Conservation (phyloP, 805 yeast species). For the Monosporozyma siamensis region DNA sequence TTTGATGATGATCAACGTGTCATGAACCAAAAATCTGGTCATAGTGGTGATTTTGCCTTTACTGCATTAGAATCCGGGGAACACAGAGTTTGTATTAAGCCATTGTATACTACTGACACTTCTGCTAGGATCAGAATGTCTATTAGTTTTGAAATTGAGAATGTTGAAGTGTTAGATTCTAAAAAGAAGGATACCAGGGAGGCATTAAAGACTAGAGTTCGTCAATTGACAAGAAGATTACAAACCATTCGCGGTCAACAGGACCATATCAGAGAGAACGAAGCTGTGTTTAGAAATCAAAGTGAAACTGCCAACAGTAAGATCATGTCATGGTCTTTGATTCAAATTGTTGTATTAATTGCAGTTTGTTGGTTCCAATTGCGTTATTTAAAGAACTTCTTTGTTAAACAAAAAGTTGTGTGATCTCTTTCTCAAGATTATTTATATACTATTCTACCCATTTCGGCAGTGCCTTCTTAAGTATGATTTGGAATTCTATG, state of each 20-base stretch:
- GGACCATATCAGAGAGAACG: constrained; percentile 52
- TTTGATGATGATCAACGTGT: constrained; percentile 80
- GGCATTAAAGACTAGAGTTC: constrained; percentile 46
- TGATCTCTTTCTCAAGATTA: constrained; percentile 18
- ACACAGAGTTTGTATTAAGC: constrained; percentile 71
- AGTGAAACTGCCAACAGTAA: constrained; percentile 67
- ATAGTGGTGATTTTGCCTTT: constrained; percentile 65
- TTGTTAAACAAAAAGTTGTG: constrained; percentile 78
- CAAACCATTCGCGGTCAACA: constrained; percentile 58
- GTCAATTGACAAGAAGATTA: constrained; percentile 48
- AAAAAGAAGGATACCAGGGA: constrained; percentile 46
- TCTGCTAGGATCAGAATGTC: constrained; percentile 54
- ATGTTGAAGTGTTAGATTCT: constrained; percentile 54
- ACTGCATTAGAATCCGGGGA: constrained; percentile 79
- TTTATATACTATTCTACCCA: no score
- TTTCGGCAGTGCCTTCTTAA: no score
- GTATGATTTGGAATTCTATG: no score
- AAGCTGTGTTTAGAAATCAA: constrained; percentile 65
- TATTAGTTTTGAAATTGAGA: constrained; percentile 65
- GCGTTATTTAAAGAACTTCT: constrained; percentile 68
- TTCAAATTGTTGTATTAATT: constrained; percentile 60
- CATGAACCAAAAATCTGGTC: constrained; percentile 50
- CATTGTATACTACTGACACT: constrained; percentile 33
- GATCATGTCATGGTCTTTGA: constrained; percentile 63
- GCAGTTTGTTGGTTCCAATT: constrained; percentile 70